Conservation (phyloP, 2,329 filamentous ascomycete genomes). For the Epichloe glyceriae region DNA sequence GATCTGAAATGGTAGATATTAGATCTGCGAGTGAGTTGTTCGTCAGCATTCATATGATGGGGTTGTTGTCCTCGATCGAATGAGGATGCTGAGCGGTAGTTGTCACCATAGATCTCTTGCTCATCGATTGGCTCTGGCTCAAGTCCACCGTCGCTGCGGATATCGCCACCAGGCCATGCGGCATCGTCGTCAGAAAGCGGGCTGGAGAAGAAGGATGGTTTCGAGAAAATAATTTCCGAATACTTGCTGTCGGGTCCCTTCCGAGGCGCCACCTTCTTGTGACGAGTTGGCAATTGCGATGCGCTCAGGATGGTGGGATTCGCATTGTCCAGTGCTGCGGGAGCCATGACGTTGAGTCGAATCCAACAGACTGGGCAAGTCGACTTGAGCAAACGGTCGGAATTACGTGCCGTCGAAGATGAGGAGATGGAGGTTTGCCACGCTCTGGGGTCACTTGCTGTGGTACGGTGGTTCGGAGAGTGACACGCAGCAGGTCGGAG, state of each 20-base stretch:
- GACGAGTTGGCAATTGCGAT: constrained; percentile 75
- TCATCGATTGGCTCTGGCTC: constrained; percentile 79
- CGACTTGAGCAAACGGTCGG: too few relatives aligned
- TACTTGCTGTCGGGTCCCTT: constrained; percentile 34
- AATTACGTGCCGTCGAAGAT: neutral
- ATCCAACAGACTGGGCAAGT: neutral
- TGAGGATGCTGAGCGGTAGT: neutral
- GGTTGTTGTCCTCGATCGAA: too few relatives aligned
- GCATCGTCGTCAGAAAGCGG: constrained; percentile 26
- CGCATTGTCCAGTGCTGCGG: constrained; percentile 50
- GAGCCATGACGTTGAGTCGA: constrained; percentile 10
- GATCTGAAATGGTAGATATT: constrained; percentile 88
- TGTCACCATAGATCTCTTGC: constrained; percentile 84
- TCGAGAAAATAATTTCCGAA: constrained; percentile 32
- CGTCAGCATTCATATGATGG: neutral
- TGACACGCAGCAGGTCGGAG: too few relatives aligned
- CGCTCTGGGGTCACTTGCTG: neutral
- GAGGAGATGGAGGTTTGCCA: neutral
- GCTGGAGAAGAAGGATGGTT: constrained; percentile 28
- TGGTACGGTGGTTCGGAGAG: neutral
- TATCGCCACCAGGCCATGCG: constrained; percentile 20
- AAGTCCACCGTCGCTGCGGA: constrained; percentile 40
- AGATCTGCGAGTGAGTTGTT: constrained; percentile 47
- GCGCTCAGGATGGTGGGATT: constrained; percentile 88
- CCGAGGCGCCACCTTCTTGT: constrained; percentile 34